A percentile compares a stretch with the other conserved stretches of the same genome.
These are phyloP conservation scores for Aspergillus oerlinghausenensis DNA, from an alignment of 2,329 filamentous ascomycete species.

Conservation along the genomic window DNA sequence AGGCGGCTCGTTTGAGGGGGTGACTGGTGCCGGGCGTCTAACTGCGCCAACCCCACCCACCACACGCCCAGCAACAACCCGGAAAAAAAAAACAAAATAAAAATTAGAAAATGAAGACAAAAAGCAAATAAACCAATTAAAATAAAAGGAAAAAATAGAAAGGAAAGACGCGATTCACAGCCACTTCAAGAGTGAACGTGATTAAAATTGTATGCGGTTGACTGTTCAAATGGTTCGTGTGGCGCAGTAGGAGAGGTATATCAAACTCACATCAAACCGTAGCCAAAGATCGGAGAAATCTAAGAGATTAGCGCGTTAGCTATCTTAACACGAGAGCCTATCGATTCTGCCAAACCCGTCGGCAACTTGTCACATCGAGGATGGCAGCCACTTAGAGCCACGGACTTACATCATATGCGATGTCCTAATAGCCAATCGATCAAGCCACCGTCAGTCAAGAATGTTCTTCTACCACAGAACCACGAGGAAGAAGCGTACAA, in stretches of 20 bases:
- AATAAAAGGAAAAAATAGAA: not conserved
- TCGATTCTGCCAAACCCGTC: constrained; percentile 27
- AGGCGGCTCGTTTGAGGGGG: not conserved
- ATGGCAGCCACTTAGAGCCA: constrained; percentile 26
- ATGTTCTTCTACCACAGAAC: constrained; percentile 8
- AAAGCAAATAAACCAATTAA: not conserved
- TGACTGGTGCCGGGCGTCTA: not conserved
- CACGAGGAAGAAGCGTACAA: constrained; percentile 44
- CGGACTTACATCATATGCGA: constrained; percentile 34
- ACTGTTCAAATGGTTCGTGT: constrained; percentile 12
- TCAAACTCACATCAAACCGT: constrained; percentile 35
- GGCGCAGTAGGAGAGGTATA: constrained; percentile 18
- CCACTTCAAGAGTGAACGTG: constrained; percentile 28
- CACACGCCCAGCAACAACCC: not conserved
- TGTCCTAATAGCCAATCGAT: constrained; percentile 38
- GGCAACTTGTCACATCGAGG: constrained; percentile 24
- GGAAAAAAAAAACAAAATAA: not conserved
- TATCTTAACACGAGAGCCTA: constrained; percentile 37
- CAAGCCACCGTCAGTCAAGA: constrained; percentile 34
- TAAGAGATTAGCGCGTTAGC: constrained; percentile 34
- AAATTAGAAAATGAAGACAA: not conserved
- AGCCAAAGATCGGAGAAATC: constrained; percentile 39
- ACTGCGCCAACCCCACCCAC: not conserved
- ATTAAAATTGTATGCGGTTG: constrained; percentile 28
- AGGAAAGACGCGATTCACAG: not conserved